Base-by-base conservation (phyloP, 345 rosid species). In the Crucihimalaya himalaica region DNA sequence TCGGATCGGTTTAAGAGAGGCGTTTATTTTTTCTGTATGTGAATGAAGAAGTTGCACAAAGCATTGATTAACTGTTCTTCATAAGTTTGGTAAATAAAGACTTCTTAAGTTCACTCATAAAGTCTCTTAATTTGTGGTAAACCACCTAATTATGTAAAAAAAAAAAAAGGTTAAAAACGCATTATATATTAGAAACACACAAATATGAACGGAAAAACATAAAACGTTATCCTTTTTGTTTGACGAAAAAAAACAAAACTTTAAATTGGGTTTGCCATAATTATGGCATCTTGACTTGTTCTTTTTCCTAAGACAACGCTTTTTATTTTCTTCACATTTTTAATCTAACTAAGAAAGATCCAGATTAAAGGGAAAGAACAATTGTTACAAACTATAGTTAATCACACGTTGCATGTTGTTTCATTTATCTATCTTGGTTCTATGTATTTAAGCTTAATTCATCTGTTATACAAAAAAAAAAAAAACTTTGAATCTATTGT, bases 281-380 rank as follows among this genome's bases (percentile, higher is more conserved):
- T 51, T 60, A 31, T 59, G 63, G 68, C 48, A 66, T 75, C 23
- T 75, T 75, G 74, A 68, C 69, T 68, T 51, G 28, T 67, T 75
- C 69, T 42, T 43, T 16, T 68, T 53, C 70, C 74, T 75, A 68
- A 42, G 29, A 67, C 46, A 75, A 59, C 47, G 63, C 63, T 51
- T 31, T 5, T 15, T 51, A 40, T 5, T 15, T 51, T 51, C 29
- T 61, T 60, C 60, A 51, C 34, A 4, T 45, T 13, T 14, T 37
- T 48, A n/a, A 48, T 25, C 11, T 3, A 25, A 57, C 34, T 51
- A 73, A 65, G 48, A 65, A 66, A 66, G 16, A 35, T 66, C 45
- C 45, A 58, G 39, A 59, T 50, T 48, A 52, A 59, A 10, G 62
- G 54, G 19, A 20, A 74, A 43, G 0, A 31, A 16, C 3, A 57